Evolutionary conservation across 805 yeast species (phyloP).

Genomic region (Candida dendrica): DNA sequence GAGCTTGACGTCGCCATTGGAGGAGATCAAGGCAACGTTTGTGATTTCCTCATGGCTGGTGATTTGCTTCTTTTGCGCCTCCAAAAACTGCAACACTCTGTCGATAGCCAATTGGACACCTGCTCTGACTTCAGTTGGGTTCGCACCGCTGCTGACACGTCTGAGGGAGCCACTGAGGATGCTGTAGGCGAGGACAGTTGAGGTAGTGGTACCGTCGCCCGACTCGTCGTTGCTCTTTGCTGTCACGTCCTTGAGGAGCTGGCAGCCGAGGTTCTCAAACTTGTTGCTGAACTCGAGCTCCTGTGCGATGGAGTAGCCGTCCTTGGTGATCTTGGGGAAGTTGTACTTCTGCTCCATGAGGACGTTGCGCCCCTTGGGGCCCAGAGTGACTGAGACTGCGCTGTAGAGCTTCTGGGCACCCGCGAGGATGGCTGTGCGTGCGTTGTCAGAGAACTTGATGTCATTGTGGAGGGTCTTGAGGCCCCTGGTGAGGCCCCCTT

Average conservation of each 20-base stretch:
- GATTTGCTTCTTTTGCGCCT: constrained; percentile 87
- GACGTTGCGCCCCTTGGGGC: constrained; percentile 98
- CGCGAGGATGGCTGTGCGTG: constrained; percentile 85
- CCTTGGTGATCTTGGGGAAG: constrained; percentile 97
- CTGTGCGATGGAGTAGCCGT: constrained; percentile 97
- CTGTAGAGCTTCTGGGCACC: constrained; percentile 95
- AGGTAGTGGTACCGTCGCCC: constrained; percentile 98
- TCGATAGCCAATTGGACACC: constrained; percentile 98
- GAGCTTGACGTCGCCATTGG: constrained; percentile 93
- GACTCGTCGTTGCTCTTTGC: constrained; percentile 97
- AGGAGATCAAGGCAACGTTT: constrained; percentile 97
- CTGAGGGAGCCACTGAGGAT: constrained; percentile 95
- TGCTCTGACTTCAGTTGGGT: constrained; percentile 98
- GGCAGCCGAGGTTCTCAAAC: constrained; percentile 97
- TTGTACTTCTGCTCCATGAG: constrained; percentile 95
- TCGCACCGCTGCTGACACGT: constrained; percentile 98
- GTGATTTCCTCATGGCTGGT: constrained; percentile 96
- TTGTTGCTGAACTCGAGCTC: constrained; percentile 82
- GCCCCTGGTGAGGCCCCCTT: too few relatives aligned
- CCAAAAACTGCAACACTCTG: constrained; percentile 84
- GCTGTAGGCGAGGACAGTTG: constrained; percentile 94
- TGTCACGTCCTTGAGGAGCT: constrained; percentile 93
- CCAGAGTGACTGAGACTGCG: constrained; percentile 94
- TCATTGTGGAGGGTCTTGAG: constrained; percentile 57
- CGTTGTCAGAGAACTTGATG: constrained; percentile 91